Percentiles rank a stretch among this genome's conserved stretches.
phyloP scores from a whole-genome alignment of 306 rosid species.

The Styphnolobium japonicum region DNA sequence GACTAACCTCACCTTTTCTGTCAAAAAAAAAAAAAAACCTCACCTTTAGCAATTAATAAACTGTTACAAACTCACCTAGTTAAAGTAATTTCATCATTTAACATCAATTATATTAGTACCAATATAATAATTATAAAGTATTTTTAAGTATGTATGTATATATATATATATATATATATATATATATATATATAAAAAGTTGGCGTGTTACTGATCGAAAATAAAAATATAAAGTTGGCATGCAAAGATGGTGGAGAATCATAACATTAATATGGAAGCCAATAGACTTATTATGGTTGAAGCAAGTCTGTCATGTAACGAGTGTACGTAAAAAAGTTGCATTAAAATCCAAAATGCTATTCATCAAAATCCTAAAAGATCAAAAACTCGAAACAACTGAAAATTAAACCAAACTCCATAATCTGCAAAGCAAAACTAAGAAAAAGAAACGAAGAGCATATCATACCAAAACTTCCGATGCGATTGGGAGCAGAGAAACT shows the following conservation, averaged over 20 bases:
- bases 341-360: not conserved
- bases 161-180: no score
- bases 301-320: no score
- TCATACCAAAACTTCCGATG: slow-evolving; percentile 52
- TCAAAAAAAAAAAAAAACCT: no score
- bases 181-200: no score
- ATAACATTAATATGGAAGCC: not conserved
- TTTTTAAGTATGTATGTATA: no score
- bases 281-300: not conserved
- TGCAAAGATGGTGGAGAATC: not conserved
- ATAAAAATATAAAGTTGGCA: no score
- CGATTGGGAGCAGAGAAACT: slow-evolving; percentile 2
- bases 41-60: not conserved
- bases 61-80: not conserved
- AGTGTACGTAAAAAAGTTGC: not conserved
- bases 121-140: not conserved
- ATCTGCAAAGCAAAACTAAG: not conserved
- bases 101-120: no score
- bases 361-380: not conserved
- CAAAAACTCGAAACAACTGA: not conserved
- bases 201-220: no score
- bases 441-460: not conserved
- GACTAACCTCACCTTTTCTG: no score
- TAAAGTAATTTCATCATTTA: not conserved
- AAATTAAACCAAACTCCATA: not conserved